A percentile compares a stretch with the other conserved stretches of the same genome.
These are phyloP conservation scores for Alternaria infectoria DNA, from an alignment of 2,329 filamentous ascomycete genomes.

Conservation along the genomic window DNA sequence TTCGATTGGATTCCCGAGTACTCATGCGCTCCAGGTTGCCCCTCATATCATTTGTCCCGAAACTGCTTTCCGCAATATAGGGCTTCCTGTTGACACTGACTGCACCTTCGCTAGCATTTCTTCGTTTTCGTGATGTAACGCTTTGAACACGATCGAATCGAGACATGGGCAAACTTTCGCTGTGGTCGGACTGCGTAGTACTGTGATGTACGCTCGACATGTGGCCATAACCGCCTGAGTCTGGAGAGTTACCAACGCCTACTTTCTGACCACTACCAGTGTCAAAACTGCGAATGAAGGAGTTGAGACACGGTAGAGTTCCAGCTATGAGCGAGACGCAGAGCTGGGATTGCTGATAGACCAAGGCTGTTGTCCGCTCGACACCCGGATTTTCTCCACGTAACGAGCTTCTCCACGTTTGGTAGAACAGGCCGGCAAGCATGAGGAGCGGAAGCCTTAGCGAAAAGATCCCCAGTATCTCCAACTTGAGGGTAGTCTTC, in stretches of 20 bases:
- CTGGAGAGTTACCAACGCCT: too few species aligned
- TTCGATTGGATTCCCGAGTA: conserved; percentile 13
- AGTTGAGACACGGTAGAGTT: not conserved
- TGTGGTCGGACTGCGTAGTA: not conserved
- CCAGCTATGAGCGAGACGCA: not conserved
- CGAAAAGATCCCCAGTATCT: conserved; percentile 35
- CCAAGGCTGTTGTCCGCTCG: not conserved
- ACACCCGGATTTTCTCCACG: not conserved
- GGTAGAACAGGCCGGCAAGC: not conserved
- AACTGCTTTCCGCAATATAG: not conserved
- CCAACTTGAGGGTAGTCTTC: conserved; percentile 29
- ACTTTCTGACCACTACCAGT: not conserved
- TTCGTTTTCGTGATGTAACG: not conserved
- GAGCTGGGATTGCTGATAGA: not conserved
- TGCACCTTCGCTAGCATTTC: not conserved
- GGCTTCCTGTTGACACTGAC: not conserved
- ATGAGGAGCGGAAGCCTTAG: conserved; percentile 27
- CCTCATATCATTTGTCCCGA: not conserved
- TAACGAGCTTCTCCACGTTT: not conserved
- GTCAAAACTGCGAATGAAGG: not conserved
- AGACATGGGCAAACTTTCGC: not conserved
- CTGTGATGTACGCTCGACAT: not conserved
- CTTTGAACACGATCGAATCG: not conserved
- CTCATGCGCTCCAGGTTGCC: not conserved
- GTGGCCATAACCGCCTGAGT: not conserved